These are phyloP conservation scores for Osmanthus fragrans DNA, from an alignment of 257 asterid genomes.

Conservation along the genomic window DNA sequence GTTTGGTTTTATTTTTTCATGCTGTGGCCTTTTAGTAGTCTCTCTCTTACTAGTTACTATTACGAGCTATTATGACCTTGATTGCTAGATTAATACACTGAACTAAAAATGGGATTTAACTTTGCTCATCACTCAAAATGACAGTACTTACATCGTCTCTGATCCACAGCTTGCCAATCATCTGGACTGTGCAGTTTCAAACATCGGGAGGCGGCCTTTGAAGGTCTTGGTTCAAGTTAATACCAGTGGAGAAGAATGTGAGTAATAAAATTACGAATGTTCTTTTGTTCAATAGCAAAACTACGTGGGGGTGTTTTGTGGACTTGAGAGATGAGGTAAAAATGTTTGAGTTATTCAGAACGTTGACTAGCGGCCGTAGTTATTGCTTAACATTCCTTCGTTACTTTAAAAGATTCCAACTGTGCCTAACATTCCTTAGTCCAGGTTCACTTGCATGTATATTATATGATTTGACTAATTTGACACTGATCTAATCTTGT, in stretches of 20 bases:
- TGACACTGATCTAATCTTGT: background rate
- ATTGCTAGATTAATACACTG: constrained; percentile 2
- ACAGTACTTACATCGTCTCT: constrained; percentile 16
- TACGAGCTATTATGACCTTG: background rate
- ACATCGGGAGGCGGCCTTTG: constrained; percentile 66
- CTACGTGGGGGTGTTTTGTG: constrained; percentile 6
- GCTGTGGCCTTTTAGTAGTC: background rate
- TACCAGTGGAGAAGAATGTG: constrained; percentile 90
- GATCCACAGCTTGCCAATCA: constrained; percentile 58
- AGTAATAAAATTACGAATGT: constrained; percentile 31
- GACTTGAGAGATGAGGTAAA: constrained; percentile 10
- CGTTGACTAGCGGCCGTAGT: background rate
- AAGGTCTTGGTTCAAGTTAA: constrained; percentile 86
- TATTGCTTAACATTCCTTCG: background rate
- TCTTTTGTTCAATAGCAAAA: constrained; percentile 8
- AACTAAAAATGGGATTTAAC: constrained; percentile 7
- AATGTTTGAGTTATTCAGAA: constrained; percentile 1
- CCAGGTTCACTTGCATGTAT: background rate
- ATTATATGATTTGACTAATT: constrained; percentile 2
- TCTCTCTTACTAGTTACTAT: background rate
- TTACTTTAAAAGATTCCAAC: constrained; percentile 1
- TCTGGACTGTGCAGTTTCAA: constrained; percentile 77
- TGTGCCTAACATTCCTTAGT: background rate
- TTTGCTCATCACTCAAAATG: constrained; percentile 1
- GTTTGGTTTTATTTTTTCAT: background rate